Conservation (phyloP, 108 stramenopile genomes). For the Skeletonema marinoi region DNA sequence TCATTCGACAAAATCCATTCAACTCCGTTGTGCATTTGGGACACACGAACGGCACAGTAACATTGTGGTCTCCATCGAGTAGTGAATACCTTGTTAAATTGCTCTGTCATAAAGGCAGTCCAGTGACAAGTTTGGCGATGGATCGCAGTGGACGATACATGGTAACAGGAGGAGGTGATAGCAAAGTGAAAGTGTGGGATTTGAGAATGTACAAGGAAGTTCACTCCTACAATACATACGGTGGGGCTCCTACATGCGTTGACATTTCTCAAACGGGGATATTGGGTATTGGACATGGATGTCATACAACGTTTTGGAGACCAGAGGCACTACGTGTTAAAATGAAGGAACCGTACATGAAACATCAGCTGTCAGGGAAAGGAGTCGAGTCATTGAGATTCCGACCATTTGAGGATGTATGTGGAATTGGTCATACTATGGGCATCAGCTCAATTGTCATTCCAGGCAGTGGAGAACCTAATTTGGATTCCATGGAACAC, state of each 20-base stretch:
- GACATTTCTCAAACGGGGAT: conserved; percentile 94
- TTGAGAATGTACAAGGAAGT: conserved; percentile 80
- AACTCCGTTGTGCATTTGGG: conserved; percentile 94
- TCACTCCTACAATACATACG: conserved; percentile 64
- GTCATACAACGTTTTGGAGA: conserved; percentile 90
- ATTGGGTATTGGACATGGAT: conserved; percentile 85
- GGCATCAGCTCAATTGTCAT: conserved; percentile 93
- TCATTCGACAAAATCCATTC: conserved; percentile 91
- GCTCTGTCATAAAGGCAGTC: conserved; percentile 86
- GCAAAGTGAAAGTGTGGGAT: conserved; percentile 94
- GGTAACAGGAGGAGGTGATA: conserved; percentile 90
- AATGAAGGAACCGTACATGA: conserved; percentile 89
- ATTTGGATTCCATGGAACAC: conserved; percentile 92
- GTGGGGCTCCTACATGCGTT: conserved; percentile 70
- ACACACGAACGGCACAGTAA: conserved; percentile 96
- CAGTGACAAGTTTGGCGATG: conserved; percentile 84
- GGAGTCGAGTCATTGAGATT: conserved; percentile 82
- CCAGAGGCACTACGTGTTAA: conserved; percentile 77
- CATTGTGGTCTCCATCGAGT: conserved; percentile 94
- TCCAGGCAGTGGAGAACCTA: conserved; percentile 96
- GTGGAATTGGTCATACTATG: conserved; percentile 90
- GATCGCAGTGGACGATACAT: conserved; percentile 84
- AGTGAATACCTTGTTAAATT: conserved; percentile 87
- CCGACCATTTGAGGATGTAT: conserved; percentile 98
- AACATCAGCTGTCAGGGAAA: conserved; percentile 71